These are phyloP conservation scores for Onygenales sp. DNA, from an alignment of 2,329 filamentous ascomycete genomes.

Conservation along the genomic window DNA sequence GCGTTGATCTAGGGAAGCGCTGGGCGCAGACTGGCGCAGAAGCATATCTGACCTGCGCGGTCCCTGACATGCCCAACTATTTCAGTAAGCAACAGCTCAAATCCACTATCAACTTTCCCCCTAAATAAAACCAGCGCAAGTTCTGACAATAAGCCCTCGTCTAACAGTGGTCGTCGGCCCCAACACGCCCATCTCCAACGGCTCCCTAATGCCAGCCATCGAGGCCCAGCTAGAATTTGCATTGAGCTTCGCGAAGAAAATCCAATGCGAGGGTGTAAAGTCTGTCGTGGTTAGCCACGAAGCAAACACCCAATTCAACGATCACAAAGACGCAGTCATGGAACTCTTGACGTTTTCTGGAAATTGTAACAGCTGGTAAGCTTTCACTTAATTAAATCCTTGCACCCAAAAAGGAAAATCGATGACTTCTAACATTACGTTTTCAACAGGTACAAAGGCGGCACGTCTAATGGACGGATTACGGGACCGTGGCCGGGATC, in stretches of 20 bases:
- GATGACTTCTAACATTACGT: background rate
- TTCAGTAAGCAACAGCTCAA: background rate
- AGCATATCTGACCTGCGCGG: slow-evolving; percentile 4
- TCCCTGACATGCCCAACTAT: slow-evolving; percentile 3
- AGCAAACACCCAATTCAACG: background rate
- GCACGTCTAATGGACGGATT: slow-evolving; percentile 5
- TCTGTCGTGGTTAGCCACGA: background rate
- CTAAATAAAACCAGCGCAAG: background rate
- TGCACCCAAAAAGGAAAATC: background rate
- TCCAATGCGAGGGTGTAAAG: slow-evolving; percentile 2
- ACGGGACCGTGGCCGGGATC: slow-evolving; percentile 13
- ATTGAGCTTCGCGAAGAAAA: background rate
- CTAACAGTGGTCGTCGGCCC: slow-evolving; percentile 1
- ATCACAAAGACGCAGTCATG: background rate
- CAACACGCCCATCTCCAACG: slow-evolving; percentile 5
- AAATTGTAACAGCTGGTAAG: slow-evolving; percentile 10
- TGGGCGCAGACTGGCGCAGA: slow-evolving; percentile 5
- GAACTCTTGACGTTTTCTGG: background rate
- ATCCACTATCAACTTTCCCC: background rate
- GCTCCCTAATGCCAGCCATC: slow-evolving; percentile 4
- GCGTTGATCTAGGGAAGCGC: background rate
- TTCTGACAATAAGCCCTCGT: background rate
- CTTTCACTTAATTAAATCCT: background rate
- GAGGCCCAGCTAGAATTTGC: slow-evolving; percentile 1
- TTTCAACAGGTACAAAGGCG: background rate